phyloP scores from a whole-genome alignment of 2,329 filamentous ascomycete genomes.

The Acarospora socialis region DNA sequence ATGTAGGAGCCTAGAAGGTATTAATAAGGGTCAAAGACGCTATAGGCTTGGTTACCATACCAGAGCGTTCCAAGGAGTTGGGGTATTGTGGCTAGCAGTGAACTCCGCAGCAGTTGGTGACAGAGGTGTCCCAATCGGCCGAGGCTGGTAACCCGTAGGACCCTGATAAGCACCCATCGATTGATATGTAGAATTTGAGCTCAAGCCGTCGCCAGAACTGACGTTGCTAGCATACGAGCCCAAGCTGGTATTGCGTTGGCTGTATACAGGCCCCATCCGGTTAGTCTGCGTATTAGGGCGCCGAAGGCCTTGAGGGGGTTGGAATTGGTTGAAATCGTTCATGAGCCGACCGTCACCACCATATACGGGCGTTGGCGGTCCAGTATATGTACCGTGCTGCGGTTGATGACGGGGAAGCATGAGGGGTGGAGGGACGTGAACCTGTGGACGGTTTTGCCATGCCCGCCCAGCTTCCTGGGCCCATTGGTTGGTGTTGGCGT shows the following conservation, averaged over 20 bases:
- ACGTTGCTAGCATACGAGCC: constrained; percentile 5
- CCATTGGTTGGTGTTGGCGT: constrained; percentile 9
- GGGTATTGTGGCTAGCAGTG: constrained; percentile 27
- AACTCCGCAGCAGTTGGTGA: constrained; percentile 65
- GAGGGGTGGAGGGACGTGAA: constrained; percentile 2
- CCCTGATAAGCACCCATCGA: constrained; percentile 20
- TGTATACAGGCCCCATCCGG: constrained; percentile 3
- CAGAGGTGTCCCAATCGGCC: constrained; percentile 48
- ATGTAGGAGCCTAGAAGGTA: constrained; percentile 30
- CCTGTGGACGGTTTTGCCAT: constrained; percentile 5
- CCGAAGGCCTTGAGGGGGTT: constrained; percentile 8
- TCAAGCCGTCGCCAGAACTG: constrained; percentile 8
- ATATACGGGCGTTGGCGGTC: constrained; percentile 9
- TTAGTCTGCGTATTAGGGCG: constrained; percentile 7
- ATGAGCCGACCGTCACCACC: constrained; percentile 7
- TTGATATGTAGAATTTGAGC: constrained; percentile 7
- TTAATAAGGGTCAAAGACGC: constrained; percentile 13
- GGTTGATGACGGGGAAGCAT: constrained; percentile 9
- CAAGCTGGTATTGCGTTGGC: constrained; percentile 9
- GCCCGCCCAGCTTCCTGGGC: constrained; percentile 7
- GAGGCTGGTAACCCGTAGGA: constrained; percentile 35
- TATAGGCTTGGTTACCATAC: constrained; percentile 32
- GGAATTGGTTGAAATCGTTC: constrained; percentile 11
- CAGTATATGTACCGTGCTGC: constrained; percentile 10
- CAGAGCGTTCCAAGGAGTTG: constrained; percentile 28